Conservation (phyloP, 768 basidiomycete species). For the Amanita rubescens region DNA sequence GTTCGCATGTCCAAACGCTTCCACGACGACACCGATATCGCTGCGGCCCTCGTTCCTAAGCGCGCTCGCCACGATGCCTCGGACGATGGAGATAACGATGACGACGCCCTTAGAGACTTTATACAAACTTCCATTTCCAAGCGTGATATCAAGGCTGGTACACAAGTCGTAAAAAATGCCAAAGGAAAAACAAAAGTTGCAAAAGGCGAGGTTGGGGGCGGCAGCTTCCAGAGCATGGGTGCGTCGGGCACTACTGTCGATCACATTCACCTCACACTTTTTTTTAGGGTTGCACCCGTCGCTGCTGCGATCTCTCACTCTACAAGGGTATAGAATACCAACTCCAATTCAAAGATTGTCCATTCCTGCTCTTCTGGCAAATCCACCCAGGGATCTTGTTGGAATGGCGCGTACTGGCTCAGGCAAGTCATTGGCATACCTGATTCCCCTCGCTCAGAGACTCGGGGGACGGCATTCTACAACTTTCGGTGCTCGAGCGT, state of each 20-base stretch:
- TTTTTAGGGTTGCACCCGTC: constrained; percentile 70
- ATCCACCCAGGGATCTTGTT: constrained; percentile 86
- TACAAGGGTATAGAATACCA: constrained; percentile 92
- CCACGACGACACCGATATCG: background rate
- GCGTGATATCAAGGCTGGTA: constrained; percentile 68
- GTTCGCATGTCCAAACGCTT: constrained; percentile 10
- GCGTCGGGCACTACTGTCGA: constrained; percentile 14
- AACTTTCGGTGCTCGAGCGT: constrained; percentile 75
- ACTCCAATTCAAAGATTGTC: constrained; percentile 93
- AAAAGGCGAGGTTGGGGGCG: constrained; percentile 82
- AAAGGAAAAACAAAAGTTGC: constrained; percentile 63
- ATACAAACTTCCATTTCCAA: constrained; percentile 65
- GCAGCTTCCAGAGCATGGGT: constrained; percentile 97
- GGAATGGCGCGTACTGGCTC: constrained; percentile 99
- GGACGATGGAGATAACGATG: constrained; percentile 31
- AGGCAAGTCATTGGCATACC: constrained; percentile 94
- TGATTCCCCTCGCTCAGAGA: constrained; percentile 85
- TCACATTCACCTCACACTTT: constrained; percentile 6
- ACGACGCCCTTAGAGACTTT: constrained; percentile 55
- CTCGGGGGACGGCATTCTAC: constrained; percentile 76
- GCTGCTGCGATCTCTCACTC: constrained; percentile 73
- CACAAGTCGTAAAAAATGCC: constrained; percentile 66
- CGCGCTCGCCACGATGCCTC: background rate
- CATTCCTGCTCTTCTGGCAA: constrained; percentile 77
- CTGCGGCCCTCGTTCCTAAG: constrained; percentile 42